Evolutionary conservation across 192 early-diverging fungal species (phyloP), one percentile per base, ranked within the genome.

Genomic region (Entomortierella chlamydospora): DNA sequence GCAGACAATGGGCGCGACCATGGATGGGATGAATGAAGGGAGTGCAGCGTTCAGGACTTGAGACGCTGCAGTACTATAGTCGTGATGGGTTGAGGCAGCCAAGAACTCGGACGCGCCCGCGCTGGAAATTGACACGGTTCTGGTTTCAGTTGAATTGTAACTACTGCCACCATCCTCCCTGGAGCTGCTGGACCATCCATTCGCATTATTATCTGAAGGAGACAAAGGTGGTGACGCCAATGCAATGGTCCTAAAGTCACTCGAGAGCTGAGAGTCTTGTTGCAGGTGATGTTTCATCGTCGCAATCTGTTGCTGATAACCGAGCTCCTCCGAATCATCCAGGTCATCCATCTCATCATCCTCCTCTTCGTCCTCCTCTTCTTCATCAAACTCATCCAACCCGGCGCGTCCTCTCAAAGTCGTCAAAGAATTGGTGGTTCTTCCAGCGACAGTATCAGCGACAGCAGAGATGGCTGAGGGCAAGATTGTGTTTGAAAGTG

Each of bases 1-100:
- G 18, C 74, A 78, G 29, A 78, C 74, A 33, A 78, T 78, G 8
- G 74, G 74, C n/a, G 74, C 67, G 15, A 78, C 74, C 73, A 77
- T 69, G 47, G 74, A 78, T 0, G 74, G 74, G 31, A 78, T 70
- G 41, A 78, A 78, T 4, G 74, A 78, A 7, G 74, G 73, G 0
- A 78, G 28, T 22, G 74, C 66, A 1, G 74, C 74, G 15, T 13
- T 57, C 54, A 78, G 25, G 9, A 78, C 74, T 47, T 78, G 74
- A 6, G 74, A 58, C 1, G 66, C 74, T 0, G 67, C 61, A 12
- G 20, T 69, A 0, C 67, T 60, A 34, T 78, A 78, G 34, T 70
- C 70, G 74, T 78, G 67, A n/a, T 78, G 67, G 1, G 67, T 70
- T 2, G 66, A 78, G 10, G 74, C 74, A 25, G 74, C 67, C 31